phyloP scores from a whole-genome alignment of 2,329 filamentous ascomycete genomes.

The Paecilomyces niveus region DNA sequence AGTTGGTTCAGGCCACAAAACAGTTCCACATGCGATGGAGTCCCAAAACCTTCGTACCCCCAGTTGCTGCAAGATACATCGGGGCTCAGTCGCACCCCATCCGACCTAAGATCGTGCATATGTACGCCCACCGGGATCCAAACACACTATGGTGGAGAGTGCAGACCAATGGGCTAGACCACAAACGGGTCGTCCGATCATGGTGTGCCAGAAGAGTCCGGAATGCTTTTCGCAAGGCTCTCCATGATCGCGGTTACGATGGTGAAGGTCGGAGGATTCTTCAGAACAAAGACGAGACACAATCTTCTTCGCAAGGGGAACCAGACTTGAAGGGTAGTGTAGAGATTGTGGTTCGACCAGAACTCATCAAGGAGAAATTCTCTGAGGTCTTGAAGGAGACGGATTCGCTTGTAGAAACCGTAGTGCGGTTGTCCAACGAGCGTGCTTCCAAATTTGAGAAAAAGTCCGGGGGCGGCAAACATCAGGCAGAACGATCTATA shows the following conservation, averaged over 20 bases:
- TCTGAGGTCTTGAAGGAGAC: slow-evolving; percentile 12
- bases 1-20: slow-evolving; percentile 6
- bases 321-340: slow-evolving; percentile 29
- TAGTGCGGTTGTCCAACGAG: neutral
- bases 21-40: slow-evolving; percentile 19
- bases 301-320: neutral
- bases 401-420: slow-evolving; percentile 3
- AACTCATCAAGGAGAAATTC: slow-evolving; percentile 6
- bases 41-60: slow-evolving; percentile 14
- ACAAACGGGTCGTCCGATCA: slow-evolving; percentile 42
- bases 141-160: slow-evolving; percentile 45
- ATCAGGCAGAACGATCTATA: neutral
- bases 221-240: slow-evolving; percentile 37
- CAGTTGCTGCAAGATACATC: slow-evolving; percentile 25
- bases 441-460: neutral
- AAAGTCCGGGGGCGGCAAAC: neutral
- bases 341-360: slow-evolving; percentile 19
- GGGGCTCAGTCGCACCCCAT: slow-evolving; percentile 23
- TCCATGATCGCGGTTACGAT: slow-evolving; percentile 42
- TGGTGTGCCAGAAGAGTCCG: slow-evolving; percentile 38
- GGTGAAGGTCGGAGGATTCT: slow-evolving; percentile 17
- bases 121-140: slow-evolving; percentile 30
- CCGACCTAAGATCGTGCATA: slow-evolving; percentile 28
- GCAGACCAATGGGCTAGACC: slow-evolving; percentile 18
- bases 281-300: neutral